Evolutionary conservation across 1,139 yeast species (phyloP).

Genomic region (Blastobotrys ciferrii): DNA sequence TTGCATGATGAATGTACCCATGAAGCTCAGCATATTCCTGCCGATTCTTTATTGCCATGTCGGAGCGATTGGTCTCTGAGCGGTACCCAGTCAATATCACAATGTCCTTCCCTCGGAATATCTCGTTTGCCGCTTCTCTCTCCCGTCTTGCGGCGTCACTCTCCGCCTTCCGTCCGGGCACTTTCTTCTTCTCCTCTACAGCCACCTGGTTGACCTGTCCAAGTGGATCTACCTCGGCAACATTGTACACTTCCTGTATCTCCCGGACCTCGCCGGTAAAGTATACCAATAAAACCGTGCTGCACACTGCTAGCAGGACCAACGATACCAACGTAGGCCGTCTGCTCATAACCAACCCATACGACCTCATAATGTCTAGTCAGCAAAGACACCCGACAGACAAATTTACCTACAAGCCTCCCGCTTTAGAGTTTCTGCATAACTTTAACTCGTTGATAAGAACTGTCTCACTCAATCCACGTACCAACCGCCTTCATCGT

Average conservation of each 20-base stretch:
- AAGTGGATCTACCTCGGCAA: slow-evolving; percentile 1
- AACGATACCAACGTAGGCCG: neutral
- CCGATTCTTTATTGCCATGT: slow-evolving; percentile 32
- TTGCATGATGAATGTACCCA: slow-evolving; percentile 34
- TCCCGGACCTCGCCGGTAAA: slow-evolving; percentile 3
- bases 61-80: slow-evolving; percentile 3
- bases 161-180: neutral
- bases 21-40: slow-evolving; percentile 35
- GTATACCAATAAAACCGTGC: neutral
- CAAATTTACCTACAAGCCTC: too few relatives aligned
- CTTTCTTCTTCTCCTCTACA: neutral
- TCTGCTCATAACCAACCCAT: neutral
- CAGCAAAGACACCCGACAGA: neutral
- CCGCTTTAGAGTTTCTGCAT: neutral
- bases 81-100: slow-evolving; percentile 4
- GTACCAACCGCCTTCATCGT: too few relatives aligned
- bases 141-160: neutral
- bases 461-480: too few relatives aligned
- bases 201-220: neutral
- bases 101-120: neutral
- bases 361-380: neutral
- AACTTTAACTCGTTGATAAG: neutral
- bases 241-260: neutral
- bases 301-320: neutral
- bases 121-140: slow-evolving; percentile 1